These are phyloP conservation scores for Naganishia albida DNA, from an alignment of 1,284 basidiomycete genomes.

Conservation along the genomic window DNA sequence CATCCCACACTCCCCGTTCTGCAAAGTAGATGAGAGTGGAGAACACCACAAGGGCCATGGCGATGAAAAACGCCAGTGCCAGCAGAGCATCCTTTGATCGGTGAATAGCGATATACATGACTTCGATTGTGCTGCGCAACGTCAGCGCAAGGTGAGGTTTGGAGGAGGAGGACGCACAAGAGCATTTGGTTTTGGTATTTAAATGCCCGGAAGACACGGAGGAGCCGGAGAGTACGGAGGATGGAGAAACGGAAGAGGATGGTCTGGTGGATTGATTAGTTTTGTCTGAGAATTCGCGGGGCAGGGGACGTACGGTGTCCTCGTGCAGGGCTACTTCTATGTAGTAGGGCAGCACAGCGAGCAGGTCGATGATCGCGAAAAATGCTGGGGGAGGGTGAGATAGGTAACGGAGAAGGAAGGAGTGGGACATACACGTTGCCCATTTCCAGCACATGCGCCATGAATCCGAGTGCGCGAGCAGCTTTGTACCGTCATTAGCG, in stretches of 20 bases:
- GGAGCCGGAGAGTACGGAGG: slow-evolving; percentile 69
- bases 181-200: slow-evolving; percentile 65
- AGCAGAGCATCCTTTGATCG: slow-evolving; percentile 81
- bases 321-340: slow-evolving; percentile 77
- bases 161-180: slow-evolving; percentile 60
- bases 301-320: slow-evolving; percentile 68
- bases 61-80: slow-evolving; percentile 83
- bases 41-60: slow-evolving; percentile 80
- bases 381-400: slow-evolving; percentile 62
- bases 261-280: slow-evolving; percentile 56
- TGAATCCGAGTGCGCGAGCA: slow-evolving; percentile 54
- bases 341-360: slow-evolving; percentile 83
- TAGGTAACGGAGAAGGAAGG: slow-evolving; percentile 1
- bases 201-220: slow-evolving; percentile 85
- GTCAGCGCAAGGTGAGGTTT: not conserved
- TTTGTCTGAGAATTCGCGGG: not conserved
- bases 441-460: slow-evolving; percentile 52
- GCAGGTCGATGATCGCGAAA: slow-evolving; percentile 78
- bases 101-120: slow-evolving; percentile 85
- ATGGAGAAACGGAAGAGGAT: slow-evolving; percentile 86
- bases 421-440: slow-evolving; percentile 39
- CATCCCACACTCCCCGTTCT: slow-evolving; percentile 83
- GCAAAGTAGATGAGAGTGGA: slow-evolving; percentile 84
- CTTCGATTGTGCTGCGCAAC: slow-evolving; percentile 72
- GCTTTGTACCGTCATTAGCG: slow-evolving; percentile 36